phyloP scores from a whole-genome alignment of 257 asterid species.

The Solanum gandarillasii region DNA sequence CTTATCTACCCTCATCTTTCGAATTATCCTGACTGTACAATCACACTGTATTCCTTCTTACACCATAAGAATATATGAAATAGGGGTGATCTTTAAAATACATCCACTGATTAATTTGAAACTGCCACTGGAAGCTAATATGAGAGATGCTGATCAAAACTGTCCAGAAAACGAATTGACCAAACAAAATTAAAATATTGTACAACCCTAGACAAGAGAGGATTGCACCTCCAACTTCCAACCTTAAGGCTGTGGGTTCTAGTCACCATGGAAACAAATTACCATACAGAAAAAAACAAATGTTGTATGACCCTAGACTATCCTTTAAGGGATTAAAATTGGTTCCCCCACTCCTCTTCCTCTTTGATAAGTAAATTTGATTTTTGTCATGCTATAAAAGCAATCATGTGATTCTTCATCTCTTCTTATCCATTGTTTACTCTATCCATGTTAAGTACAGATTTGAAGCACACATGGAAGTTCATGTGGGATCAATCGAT shows the following conservation, averaged over 20 bases:
- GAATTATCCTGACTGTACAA: neutral
- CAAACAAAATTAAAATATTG: neutral
- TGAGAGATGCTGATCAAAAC: neutral
- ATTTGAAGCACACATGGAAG: slow-evolving; percentile 99
- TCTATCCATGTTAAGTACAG: slow-evolving; percentile 26
- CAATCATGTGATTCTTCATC: neutral
- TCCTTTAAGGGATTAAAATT: neutral
- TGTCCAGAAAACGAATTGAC: neutral
- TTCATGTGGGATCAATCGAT: slow-evolving; percentile 94
- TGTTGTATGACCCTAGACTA: neutral
- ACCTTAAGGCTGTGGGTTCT: neutral
- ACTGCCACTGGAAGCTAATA: neutral
- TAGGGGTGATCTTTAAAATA: neutral
- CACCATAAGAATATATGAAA: neutral
- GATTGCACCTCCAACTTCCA: neutral
- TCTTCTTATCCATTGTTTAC: neutral
- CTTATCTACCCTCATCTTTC: neutral
- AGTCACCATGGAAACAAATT: neutral
- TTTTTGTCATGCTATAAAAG: neutral
- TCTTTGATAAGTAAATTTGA: neutral
- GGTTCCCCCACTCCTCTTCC: neutral
- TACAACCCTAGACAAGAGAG: neutral
- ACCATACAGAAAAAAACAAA: neutral
- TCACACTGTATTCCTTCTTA: neutral
- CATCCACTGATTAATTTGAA: neutral